phyloP scores from a whole-genome alignment of 73 alveolate species.

The Paramecium primaurelia region DNA sequence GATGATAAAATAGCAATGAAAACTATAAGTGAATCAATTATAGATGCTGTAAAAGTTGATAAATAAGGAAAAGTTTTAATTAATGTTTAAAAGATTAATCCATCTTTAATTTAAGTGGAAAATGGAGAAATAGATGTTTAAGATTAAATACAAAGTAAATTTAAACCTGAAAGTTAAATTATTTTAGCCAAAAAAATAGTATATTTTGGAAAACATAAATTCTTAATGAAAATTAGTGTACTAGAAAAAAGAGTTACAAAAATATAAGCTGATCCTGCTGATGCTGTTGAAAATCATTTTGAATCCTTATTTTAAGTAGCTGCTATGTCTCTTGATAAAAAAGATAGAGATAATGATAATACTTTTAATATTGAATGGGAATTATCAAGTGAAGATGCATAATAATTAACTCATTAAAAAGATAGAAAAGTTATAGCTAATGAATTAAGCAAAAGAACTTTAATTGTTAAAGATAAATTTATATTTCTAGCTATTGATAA shows the following conservation, averaged over 20 bases:
- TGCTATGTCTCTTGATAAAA: background rate
- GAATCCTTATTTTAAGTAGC: background rate
- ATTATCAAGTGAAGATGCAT: background rate
- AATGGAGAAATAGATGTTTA: background rate
- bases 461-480: background rate
- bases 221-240: background rate
- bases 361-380: slow-evolving; percentile 4
- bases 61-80: background rate
- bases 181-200: background rate
- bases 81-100: background rate
- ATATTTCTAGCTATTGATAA: background rate
- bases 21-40: background rate
- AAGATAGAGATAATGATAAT: background rate
- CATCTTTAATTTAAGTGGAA: background rate
- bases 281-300: background rate
- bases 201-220: slow-evolving; percentile 13
- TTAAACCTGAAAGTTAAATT: background rate
- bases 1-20: slow-evolving; percentile 11
- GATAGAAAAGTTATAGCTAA: background rate
- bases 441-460: slow-evolving; percentile 24
- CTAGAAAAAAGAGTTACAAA: background rate
- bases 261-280: background rate
- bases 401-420: background rate
- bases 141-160: background rate
- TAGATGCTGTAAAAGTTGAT: background rate